Conservation (phyloP, 169 alveolate genomes). For the Cryptosporidium viatorum region DNA sequence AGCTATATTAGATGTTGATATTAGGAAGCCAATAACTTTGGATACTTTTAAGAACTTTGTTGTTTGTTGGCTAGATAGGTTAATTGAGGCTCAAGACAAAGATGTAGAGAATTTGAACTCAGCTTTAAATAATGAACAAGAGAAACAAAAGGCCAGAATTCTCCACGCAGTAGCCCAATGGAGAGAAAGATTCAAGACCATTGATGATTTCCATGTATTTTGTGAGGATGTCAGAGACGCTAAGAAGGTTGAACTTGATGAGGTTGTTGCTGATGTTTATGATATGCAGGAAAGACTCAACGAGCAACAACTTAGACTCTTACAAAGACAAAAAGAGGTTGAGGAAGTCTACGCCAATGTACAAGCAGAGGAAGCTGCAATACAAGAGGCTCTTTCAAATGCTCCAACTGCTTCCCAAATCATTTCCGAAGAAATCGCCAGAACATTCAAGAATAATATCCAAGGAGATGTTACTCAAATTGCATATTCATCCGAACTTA, state of each 20-base stretch:
- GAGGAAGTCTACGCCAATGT: constrained; percentile 71
- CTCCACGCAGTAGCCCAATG: constrained; percentile 67
- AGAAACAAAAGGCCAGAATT: constrained; percentile 68
- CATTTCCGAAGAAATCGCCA: constrained; percentile 75
- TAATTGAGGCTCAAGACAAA: constrained; percentile 56
- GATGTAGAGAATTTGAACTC: constrained; percentile 67
- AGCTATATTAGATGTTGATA: constrained; percentile 34
- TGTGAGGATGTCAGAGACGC: constrained; percentile 74
- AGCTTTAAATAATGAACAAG: constrained; percentile 56
- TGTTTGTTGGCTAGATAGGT: constrained; percentile 65
- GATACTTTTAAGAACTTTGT: constrained; percentile 65
- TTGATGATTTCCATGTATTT: constrained; percentile 71
- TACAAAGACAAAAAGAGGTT: constrained; percentile 69
- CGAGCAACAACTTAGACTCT: constrained; percentile 66
- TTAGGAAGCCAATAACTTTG: constrained; percentile 49
- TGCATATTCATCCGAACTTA: constrained; percentile 67
- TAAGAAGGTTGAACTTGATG: constrained; percentile 71
- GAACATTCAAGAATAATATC: constrained; percentile 51
- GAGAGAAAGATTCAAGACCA: constrained; percentile 74
- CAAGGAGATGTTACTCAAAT: constrained; percentile 75
- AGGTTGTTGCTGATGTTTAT: constrained; percentile 73
- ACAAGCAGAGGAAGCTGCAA: constrained; percentile 76
- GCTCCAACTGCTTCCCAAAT: constrained; percentile 59
- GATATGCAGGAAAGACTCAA: constrained; percentile 73
- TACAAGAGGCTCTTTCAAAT: constrained; percentile 61